phyloP scores from a whole-genome alignment of 305 asterid species.

The Solanum hybrid region DNA sequence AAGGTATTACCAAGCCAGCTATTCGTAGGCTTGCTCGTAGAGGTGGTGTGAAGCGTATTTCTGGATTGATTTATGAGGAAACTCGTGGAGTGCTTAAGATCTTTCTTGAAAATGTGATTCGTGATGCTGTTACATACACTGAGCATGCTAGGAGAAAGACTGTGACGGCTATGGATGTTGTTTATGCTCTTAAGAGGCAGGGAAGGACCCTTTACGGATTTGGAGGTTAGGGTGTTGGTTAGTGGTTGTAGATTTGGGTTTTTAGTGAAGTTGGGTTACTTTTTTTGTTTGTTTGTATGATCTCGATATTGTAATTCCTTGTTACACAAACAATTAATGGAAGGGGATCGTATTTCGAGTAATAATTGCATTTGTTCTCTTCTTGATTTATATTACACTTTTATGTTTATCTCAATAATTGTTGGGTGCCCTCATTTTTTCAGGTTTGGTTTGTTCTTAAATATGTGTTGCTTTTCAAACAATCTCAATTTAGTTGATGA shows the following conservation, averaged over 20 bases:
- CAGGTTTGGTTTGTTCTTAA: not conserved
- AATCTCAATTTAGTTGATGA: not conserved
- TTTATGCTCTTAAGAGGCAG: slow-evolving; percentile 31
- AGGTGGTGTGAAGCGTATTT: slow-evolving; percentile 34
- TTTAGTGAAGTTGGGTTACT: not conserved
- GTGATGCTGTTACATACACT: slow-evolving; percentile 33
- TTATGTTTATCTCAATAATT: not conserved
- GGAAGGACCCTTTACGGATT: slow-evolving; percentile 37
- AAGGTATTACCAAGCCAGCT: slow-evolving; percentile 35
- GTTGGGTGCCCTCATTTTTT: not conserved
- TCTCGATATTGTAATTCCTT: not conserved
- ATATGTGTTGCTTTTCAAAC: not conserved
- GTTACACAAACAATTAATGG: not conserved
- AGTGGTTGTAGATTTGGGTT: not conserved
- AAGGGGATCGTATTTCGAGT: not conserved
- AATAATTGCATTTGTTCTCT: not conserved
- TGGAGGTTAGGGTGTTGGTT: slow-evolving; percentile 19
- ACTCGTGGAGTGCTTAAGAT: slow-evolving; percentile 31
- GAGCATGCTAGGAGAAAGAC: slow-evolving; percentile 36
- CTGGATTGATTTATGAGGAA: slow-evolving; percentile 31
- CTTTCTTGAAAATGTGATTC: slow-evolving; percentile 29
- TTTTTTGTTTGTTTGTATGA: not conserved
- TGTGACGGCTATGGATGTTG: slow-evolving; percentile 40
- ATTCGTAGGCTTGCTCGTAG: slow-evolving; percentile 31
- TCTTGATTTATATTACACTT: not conserved